phyloP scores from a whole-genome alignment of 2,329 filamentous ascomycete species.

The Ophiocordyceps sinensis region DNA sequence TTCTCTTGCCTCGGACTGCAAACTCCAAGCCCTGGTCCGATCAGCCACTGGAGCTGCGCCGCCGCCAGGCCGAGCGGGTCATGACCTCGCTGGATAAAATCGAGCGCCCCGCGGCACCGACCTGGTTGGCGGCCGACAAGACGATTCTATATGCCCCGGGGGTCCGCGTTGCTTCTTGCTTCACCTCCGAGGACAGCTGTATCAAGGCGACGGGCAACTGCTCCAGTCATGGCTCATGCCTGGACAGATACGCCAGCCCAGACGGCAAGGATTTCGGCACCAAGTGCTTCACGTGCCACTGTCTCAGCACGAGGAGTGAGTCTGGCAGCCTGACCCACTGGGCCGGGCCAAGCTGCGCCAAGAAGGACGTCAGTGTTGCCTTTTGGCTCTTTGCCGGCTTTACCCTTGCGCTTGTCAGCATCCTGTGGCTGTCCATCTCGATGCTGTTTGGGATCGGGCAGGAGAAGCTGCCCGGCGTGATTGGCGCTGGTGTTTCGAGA shows the following conservation, averaged over 20 bases:
- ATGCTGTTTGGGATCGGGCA: conserved; percentile 73
- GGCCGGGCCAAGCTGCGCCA: conserved; percentile 79
- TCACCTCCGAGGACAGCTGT: conserved; percentile 55
- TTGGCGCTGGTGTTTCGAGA: conserved; percentile 82
- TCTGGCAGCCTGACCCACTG: conserved; percentile 54
- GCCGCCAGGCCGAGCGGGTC: conserved; percentile 33
- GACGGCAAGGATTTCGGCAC: conserved; percentile 22
- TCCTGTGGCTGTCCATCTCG: conserved; percentile 57
- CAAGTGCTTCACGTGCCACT: conserved; percentile 68
- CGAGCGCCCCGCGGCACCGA: conserved; percentile 9
- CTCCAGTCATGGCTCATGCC: conserved; percentile 68
- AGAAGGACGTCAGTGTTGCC: conserved; percentile 74
- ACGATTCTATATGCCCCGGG: conserved; percentile 22
- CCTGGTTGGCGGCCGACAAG: conserved; percentile 9
- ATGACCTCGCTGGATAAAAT: conserved; percentile 22
- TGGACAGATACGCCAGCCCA: conserved; percentile 43
- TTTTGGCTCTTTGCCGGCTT: conserved; percentile 81
- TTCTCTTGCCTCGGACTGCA: conserved; percentile 37
- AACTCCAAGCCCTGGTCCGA: conserved; percentile 25
- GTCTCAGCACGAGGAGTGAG: conserved; percentile 44
- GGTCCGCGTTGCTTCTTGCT: conserved; percentile 54
- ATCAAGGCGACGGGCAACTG: conserved; percentile 59
- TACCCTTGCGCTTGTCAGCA: conserved; percentile 51
- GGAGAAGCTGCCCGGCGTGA: conserved; percentile 81
- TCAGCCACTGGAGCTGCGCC: conserved; percentile 27